Base-by-base conservation (phyloP, 176 grass and related monocot species). In the Alloteropsis semialata region DNA sequence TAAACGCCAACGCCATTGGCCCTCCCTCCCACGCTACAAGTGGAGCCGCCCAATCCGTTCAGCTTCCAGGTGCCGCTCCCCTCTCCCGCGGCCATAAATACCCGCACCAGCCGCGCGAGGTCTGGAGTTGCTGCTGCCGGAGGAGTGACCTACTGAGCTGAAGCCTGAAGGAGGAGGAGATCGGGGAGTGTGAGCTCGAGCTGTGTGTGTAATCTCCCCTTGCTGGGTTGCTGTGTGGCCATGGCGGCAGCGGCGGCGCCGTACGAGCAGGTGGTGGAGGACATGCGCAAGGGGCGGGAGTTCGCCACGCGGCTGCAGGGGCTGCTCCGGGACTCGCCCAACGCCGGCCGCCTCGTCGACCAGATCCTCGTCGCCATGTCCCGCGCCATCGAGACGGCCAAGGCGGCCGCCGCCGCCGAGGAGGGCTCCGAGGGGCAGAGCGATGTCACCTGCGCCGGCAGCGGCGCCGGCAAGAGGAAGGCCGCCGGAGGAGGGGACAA, bases 381-480 rank as follows among this genome's bases (percentile, higher is more conserved):
- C n/a, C 86, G 50, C 22, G 61, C 69, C 48, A 65, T 77, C 85
- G 66, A 82, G 61, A 28, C 83, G 15, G 36, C 46, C 36, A 84
- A 64, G 82, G 79, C 74, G 27, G 67, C 42, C 11, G 79, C 79
- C 34, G 59, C 50, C n/a, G 61, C 27, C 4, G 54, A 49, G 57
- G 73, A 77, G 24, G 76, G 50, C 1, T 83, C 58, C 34, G 84
- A 92, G 75, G 72, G 18, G 13, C 80, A 69, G 38, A 87, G 88
- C 61, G 87, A 92, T 61, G 67, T 88, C 88, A 89, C 88, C 62
- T 86, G 76, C 28, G 83, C 65, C 1, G 79, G 57, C 75, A 48
- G 21, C 17, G 75, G n/a, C 75, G 81, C 63, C 71, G 73, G 59
- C 17, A 97, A 97, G 83, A 84, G 94, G 55, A 92, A 94, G 86